Evolutionary conservation across 176 grass and related monocot genomes (phyloP), one percentile per base, ranked within the genome.

Genomic region (Avena insularis): DNA sequence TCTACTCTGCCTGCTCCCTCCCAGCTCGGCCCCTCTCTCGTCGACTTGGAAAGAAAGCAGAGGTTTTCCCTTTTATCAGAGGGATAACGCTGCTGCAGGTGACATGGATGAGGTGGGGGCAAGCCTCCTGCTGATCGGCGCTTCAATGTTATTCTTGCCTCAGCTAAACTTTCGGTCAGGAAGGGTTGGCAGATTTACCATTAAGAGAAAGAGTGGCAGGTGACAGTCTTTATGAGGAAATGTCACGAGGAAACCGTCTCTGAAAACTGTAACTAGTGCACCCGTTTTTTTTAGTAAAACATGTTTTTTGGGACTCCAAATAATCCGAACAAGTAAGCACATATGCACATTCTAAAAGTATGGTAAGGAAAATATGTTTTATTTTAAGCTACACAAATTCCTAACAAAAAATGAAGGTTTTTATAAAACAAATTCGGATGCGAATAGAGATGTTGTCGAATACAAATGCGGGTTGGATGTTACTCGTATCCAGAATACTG

Each of bases 1-100:
- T 63, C 59, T 63, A 31, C 79, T 35, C 59, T 81, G 78, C 40
- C 43, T 11, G 71, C 71, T 74, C 59, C 78, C 51, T 51, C 49
- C 10, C 3, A 3, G 49, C 47, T 15, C 49, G 55, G 4, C 49
- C 11, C 76, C 38, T 47, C 53, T 12, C 69, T 57, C 38, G 15
- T 27, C 59, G 2, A 17, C 62, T 53, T 45, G 47, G 46, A 33
- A 35, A 77, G 50, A 54, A 77, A 55, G 74, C 12, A 20, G 25
- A 55, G 73, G 8, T 75, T 75, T 75, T 75, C 14, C 72, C 72
- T 12, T 51, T 70, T 21, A 40, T 19, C 69, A 72, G 40, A 75
- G 45, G 20, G 45, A 7, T 55, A 29, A 75, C 23, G 12, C 12
- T 47, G 72, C 72, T 73, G 43, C 71, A 31, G 46, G 49, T 53